A percentile compares a stretch with the other conserved stretches of the same genome.
These are phyloP conservation scores for Zygosaccharomyces bailii DNA, from an alignment of 805 yeast species.

Conservation along the genomic window DNA sequence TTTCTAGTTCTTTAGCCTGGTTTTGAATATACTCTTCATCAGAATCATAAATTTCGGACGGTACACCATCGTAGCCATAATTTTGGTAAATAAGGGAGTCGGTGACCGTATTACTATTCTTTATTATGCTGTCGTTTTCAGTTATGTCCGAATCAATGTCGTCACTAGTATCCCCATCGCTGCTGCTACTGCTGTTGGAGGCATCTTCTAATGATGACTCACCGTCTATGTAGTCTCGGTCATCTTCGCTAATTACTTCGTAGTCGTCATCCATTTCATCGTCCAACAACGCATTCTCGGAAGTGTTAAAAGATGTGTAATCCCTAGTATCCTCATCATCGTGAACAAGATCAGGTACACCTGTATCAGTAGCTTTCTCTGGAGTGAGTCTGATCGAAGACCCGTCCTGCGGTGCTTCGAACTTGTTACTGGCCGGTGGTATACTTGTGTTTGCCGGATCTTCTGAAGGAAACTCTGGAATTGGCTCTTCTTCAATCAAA, in stretches of 20 bases:
- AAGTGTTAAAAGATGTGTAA: constrained; percentile 32
- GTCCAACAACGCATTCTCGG: constrained; percentile 34
- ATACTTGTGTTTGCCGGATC: not conserved
- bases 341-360: constrained; percentile 69
- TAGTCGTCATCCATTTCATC: constrained; percentile 27
- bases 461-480: not conserved
- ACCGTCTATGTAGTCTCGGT: constrained; percentile 35
- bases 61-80: constrained; percentile 16
- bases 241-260: constrained; percentile 27
- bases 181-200: constrained; percentile 11
- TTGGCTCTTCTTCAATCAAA: constrained; percentile 5
- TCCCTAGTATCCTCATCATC: constrained; percentile 56
- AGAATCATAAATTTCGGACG: constrained; percentile 23
- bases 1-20: constrained; percentile 21
- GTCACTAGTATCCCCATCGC: constrained; percentile 10
- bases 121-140: constrained; percentile 16
- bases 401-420: constrained; percentile 12
- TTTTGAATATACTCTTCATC: constrained; percentile 26
- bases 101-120: constrained; percentile 7
- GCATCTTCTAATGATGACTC: constrained; percentile 15
- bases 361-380: constrained; percentile 15
- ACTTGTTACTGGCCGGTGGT: not conserved
- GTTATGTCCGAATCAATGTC: constrained; percentile 13
- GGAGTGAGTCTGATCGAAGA: constrained; percentile 22
- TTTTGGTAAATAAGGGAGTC: constrained; percentile 1